phyloP scores from a whole-genome alignment of 2,329 filamentous ascomycete genomes.

The Colletotrichum salicis region DNA sequence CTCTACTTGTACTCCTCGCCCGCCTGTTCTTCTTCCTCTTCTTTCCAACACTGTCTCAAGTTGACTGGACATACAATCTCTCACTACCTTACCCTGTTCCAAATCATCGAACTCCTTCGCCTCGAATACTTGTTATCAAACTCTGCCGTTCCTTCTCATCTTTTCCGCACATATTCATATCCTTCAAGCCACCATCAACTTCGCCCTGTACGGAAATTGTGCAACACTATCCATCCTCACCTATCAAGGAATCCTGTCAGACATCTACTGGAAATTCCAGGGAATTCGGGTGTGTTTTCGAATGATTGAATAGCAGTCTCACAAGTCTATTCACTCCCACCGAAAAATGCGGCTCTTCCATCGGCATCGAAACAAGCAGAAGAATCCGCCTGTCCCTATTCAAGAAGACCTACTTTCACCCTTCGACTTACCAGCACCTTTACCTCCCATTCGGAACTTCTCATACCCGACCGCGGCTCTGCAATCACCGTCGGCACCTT shows the following conservation, averaged over 20 bases:
- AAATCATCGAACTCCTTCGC: not conserved
- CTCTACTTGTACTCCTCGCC: not conserved
- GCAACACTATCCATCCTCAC: not conserved
- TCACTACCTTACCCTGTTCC: not conserved
- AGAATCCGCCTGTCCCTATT: not conserved
- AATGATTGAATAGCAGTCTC: constrained; percentile 7
- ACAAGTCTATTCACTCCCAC: not conserved
- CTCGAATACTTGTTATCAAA: not conserved
- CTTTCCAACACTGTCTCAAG: not conserved
- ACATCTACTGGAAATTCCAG: not conserved
- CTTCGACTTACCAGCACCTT: not conserved
- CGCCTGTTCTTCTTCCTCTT: not conserved
- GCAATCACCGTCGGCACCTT: not conserved
- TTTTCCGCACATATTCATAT: not conserved
- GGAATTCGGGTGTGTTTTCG: too few species aligned
- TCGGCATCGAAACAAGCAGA: constrained; percentile 20
- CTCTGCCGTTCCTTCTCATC: not conserved
- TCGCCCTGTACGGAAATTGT: not conserved
- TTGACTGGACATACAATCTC: not conserved
- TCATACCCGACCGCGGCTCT: constrained; percentile 37
- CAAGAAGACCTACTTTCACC: not conserved
- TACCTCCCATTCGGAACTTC: constrained; percentile 37
- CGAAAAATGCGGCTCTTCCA: constrained; percentile 27
- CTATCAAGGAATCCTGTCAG: not conserved
- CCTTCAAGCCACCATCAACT: not conserved